Percentiles rank a stretch among this genome's conserved stretches.
Evolutionary conservation across 805 yeast genomes (phyloP).

Genomic region (Cyberlindnera bimundalis): DNA sequence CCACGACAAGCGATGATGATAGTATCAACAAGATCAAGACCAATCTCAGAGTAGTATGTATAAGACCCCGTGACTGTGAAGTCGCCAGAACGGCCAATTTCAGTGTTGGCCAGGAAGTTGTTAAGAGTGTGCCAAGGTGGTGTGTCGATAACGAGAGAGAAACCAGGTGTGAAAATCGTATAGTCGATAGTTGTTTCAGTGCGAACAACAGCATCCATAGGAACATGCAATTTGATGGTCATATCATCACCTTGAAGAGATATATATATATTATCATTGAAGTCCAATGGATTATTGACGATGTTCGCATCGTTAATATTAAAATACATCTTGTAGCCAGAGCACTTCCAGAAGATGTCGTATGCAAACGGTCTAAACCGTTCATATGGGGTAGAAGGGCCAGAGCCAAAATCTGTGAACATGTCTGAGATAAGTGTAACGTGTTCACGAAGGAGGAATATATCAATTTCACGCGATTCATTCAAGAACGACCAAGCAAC

Average conservation of each 20-base stretch:
- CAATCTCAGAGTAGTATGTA: conserved; percentile 54
- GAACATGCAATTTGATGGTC: conserved; percentile 46
- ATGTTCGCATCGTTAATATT: conserved; percentile 88
- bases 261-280: conserved; percentile 72
- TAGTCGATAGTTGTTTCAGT: conserved; percentile 51
- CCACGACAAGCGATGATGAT: conserved; percentile 63
- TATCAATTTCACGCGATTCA: conserved; percentile 46
- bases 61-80: conserved; percentile 65
- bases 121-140: conserved; percentile 92
- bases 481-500: conserved; percentile 65
- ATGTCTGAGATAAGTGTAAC: conserved; percentile 68
- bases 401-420: conserved; percentile 71
- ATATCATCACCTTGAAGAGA: conserved; percentile 67
- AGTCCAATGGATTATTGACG: conserved; percentile 83
- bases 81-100: conserved; percentile 64
- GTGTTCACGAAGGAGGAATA: conserved; percentile 81
- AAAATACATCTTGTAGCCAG: conserved; percentile 56
- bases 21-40: conserved; percentile 66
- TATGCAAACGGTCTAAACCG: conserved; percentile 71
- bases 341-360: conserved; percentile 55
- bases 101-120: conserved; percentile 59
- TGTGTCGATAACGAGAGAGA: conserved; percentile 62
- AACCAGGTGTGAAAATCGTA: conserved; percentile 49
- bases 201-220: conserved; percentile 52
- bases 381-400: conserved; percentile 69